A percentile compares a stretch with the other conserved stretches of the same genome.
phyloP scores from a whole-genome alignment of 2,329 filamentous ascomycete genomes.

The Aureobasidium sp. region DNA sequence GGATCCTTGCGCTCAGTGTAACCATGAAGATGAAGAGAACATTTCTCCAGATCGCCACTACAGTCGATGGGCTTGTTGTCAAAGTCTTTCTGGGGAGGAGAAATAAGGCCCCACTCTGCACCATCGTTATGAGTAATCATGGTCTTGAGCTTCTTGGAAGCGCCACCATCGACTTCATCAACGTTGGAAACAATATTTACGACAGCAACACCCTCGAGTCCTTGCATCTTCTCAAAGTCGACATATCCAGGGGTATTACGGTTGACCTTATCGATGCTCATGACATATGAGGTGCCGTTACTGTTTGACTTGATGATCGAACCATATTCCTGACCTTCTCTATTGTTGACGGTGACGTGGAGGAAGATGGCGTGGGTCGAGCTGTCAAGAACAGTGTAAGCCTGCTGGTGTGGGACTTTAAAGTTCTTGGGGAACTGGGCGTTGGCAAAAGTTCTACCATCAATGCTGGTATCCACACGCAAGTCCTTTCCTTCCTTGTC shows the following conservation, averaged over 20 bases:
- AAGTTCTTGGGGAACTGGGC: constrained; percentile 84
- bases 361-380: constrained; percentile 91
- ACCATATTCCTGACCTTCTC: constrained; percentile 61
- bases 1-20: constrained; percentile 86
- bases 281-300: constrained; percentile 89
- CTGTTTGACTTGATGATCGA: constrained; percentile 97
- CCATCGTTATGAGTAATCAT: constrained; percentile 97
- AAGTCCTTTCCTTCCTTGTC: constrained; percentile 59
- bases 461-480: constrained; percentile 72
- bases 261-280: constrained; percentile 76
- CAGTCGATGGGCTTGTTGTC: constrained; percentile 67
- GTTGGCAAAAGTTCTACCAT: constrained; percentile 72
- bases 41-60: constrained; percentile 52
- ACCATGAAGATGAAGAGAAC: constrained; percentile 85
- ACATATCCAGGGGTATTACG: constrained; percentile 69
- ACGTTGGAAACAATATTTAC: constrained; percentile 78
- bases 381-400: constrained; percentile 90
- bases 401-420: constrained; percentile 64
- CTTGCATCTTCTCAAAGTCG: constrained; percentile 93
- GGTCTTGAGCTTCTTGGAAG: constrained; percentile 73
- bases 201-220: constrained; percentile 80
- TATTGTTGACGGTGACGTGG: constrained; percentile 73
- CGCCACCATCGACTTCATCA: constrained; percentile 52
- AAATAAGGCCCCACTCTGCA: constrained; percentile 70
- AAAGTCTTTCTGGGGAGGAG: constrained; percentile 61